Evolutionary conservation across 2,329 filamentous ascomycete genomes (phyloP).

Genomic region (Cladosporium sp.): DNA sequence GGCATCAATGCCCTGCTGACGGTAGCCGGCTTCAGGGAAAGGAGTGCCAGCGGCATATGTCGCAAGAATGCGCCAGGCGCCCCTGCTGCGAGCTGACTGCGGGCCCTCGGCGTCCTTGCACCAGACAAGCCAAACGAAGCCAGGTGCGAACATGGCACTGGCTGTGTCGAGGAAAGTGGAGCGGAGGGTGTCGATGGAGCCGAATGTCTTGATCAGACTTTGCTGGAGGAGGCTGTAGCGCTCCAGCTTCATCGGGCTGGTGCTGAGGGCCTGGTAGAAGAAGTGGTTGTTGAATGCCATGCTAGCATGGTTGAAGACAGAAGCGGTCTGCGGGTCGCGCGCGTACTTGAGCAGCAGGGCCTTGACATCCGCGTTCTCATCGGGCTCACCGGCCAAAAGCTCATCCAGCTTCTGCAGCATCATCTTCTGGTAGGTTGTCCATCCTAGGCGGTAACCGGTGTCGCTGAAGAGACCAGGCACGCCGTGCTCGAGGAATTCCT

Average conservation of each 20-base stretch:
- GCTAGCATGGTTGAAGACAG: constrained; percentile 92
- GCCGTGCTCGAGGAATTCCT: constrained; percentile 52
- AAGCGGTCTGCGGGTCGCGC: constrained; percentile 74
- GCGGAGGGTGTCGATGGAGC: constrained; percentile 78
- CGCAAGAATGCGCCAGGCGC: constrained; percentile 68
- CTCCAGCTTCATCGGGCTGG: constrained; percentile 40
- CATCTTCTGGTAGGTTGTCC: constrained; percentile 77
- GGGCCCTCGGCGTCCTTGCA: constrained; percentile 27
- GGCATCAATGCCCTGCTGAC: constrained; percentile 69
- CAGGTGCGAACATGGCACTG: constrained; percentile 90
- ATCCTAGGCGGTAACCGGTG: constrained; percentile 73
- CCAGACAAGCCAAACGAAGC: constrained; percentile 90
- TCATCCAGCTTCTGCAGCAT: constrained; percentile 76
- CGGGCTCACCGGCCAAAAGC: constrained; percentile 68
- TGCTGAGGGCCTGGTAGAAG: constrained; percentile 64
- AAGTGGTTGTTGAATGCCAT: constrained; percentile 92
- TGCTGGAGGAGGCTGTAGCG: constrained; percentile 60
- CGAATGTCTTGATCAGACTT: constrained; percentile 71
- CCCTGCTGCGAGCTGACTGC: constrained; percentile 44
- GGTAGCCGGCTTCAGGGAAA: constrained; percentile 81
- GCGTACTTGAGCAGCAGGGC: constrained; percentile 73
- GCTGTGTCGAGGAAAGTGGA: constrained; percentile 79
- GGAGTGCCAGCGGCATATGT: constrained; percentile 93
- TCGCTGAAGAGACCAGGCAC: constrained; percentile 72
- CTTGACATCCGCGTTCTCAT: constrained; percentile 63